A percentile compares a stretch with the other conserved stretches of the same genome.
These are phyloP conservation scores for Collariella sp. DNA, from an alignment of 495 filamentous ascomycete genomes.

Conservation along the genomic window DNA sequence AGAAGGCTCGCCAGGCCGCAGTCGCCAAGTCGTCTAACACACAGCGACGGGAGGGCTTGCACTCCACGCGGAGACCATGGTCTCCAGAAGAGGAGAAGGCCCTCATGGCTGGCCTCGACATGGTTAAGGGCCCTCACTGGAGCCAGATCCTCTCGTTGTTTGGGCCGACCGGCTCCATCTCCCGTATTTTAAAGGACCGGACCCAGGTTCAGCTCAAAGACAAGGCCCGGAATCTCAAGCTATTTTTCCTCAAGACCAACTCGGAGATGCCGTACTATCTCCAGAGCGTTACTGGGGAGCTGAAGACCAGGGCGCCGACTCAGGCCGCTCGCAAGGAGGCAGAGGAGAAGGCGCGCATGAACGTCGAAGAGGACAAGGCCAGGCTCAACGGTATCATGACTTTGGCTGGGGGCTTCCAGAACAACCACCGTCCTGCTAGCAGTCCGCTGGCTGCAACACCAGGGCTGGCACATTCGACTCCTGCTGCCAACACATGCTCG, in stretches of 20 bases:
- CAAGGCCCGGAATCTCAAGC: slow-evolving; percentile 87
- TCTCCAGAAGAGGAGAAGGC: slow-evolving; percentile 85
- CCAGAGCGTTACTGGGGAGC: slow-evolving; percentile 82
- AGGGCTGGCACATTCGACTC: slow-evolving; percentile 11
- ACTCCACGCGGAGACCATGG: slow-evolving; percentile 84
- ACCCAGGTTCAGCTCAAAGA: slow-evolving; percentile 95
- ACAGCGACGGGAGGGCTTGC: slow-evolving; percentile 62
- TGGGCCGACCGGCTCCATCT: slow-evolving; percentile 72
- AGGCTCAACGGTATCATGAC: slow-evolving; percentile 62
- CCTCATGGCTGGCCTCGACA: slow-evolving; percentile 83
- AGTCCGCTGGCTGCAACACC: slow-evolving; percentile 9
- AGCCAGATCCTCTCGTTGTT: slow-evolving; percentile 88
- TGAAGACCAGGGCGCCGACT: slow-evolving; percentile 82
- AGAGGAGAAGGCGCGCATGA: slow-evolving; percentile 57
- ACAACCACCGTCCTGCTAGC: slow-evolving; percentile 15
- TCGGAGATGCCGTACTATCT: slow-evolving; percentile 90
- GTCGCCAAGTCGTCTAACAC: slow-evolving; percentile 70
- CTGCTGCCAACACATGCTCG: background rate
- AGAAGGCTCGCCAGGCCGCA: slow-evolving; percentile 72
- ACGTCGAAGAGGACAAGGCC: slow-evolving; percentile 61
- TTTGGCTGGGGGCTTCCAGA: slow-evolving; percentile 34
- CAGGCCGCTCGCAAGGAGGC: slow-evolving; percentile 77
- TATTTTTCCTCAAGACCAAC: slow-evolving; percentile 89
- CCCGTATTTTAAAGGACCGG: slow-evolving; percentile 79
- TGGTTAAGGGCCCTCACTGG: slow-evolving; percentile 92